Percentiles rank a stretch among this genome's conserved stretches.
Evolutionary conservation across 1,284 basidiomycete species (phyloP).

Genomic region (Ganoderma sinense): DNA sequence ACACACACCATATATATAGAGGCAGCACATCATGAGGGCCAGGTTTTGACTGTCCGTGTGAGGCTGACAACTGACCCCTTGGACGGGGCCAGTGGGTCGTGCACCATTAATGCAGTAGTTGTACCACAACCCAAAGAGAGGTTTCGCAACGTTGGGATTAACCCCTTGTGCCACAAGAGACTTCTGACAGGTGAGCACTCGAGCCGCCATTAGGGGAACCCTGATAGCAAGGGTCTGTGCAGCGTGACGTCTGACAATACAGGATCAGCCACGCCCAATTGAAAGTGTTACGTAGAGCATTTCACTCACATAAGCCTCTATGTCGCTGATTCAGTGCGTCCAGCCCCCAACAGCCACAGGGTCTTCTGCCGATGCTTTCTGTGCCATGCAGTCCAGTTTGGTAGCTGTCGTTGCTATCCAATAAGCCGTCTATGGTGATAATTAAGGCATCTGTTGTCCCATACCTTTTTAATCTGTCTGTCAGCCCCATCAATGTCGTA

Average conservation of each 20-base stretch:
- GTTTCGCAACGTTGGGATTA: not conserved
- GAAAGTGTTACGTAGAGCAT: no score
- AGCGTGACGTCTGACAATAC: no score
- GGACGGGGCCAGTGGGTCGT: not conserved
- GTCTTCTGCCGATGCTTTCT: not conserved
- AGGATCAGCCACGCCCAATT: no score
- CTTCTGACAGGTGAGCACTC: not conserved
- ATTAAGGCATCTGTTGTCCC: not conserved
- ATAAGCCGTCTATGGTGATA: not conserved
- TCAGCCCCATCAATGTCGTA: not conserved
- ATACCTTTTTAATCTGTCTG: not conserved
- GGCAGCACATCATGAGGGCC: not conserved
- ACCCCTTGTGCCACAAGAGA: not conserved
- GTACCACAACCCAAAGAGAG: not conserved
- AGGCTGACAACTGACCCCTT: not conserved
- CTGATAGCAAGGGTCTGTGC: not conserved
- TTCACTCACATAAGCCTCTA: not conserved
- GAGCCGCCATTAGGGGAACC: not conserved
- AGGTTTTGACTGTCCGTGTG: not conserved
- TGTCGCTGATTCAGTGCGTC: no score
- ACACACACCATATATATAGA: not conserved
- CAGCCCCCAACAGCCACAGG: no score
- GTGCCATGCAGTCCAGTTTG: not conserved
- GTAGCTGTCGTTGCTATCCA: not conserved
- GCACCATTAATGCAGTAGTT: not conserved